Conservation (phyloP, 202 grass and related monocot species). For the Sporobolus alterniflorus region DNA sequence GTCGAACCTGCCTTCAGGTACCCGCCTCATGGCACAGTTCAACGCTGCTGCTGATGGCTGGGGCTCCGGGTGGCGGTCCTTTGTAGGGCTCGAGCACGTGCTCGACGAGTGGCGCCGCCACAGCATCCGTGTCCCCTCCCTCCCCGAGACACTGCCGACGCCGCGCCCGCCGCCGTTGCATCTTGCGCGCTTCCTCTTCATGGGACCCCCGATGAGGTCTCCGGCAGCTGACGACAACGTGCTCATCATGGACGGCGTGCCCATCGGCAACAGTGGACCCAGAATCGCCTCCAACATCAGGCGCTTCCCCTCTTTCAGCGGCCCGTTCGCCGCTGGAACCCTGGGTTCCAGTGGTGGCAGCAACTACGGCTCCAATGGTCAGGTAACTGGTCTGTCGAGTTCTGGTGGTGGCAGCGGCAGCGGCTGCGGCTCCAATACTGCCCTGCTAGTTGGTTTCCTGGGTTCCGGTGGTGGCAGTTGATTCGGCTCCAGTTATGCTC, state of each 20-base stretch:
- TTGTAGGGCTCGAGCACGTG: not conserved
- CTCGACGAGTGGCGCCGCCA: not conserved
- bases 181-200: not conserved
- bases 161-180: not conserved
- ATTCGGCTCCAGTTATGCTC: not conserved
- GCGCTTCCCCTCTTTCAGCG: not conserved
- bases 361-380: conserved; percentile 19
- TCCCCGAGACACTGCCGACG: not conserved
- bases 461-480: not conserved
- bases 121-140: not conserved
- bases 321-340: not conserved
- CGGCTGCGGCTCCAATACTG: not conserved
- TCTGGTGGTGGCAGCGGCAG: not conserved
- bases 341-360: conserved; percentile 3
- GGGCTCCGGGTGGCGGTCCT: not conserved
- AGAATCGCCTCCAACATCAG: not conserved
- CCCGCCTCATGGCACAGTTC: conserved; percentile 21
- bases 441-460: not conserved
- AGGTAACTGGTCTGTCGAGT: conserved; percentile 31
- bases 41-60: not conserved
- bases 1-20: conserved; percentile 2
- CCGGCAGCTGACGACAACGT: conserved; percentile 38
- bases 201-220: not conserved
- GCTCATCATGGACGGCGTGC: conserved; percentile 57
- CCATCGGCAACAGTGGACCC: conserved; percentile 9